Evolutionary conservation across 1,284 basidiomycete genomes (phyloP).

Genomic region (Melampsora americana): DNA sequence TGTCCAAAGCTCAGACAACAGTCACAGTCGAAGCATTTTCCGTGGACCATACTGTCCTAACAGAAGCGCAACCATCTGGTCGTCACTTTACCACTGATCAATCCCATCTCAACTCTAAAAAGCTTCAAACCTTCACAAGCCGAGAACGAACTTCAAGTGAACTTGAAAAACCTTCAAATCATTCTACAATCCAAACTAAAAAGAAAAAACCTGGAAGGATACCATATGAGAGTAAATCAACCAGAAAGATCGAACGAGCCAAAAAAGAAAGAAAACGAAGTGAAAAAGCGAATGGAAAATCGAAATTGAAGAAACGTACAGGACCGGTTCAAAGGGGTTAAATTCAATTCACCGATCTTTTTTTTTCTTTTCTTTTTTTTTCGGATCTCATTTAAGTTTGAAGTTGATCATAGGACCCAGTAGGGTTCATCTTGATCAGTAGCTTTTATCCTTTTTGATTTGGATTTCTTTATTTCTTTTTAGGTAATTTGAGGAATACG

Average conservation of each 20-base stretch:
- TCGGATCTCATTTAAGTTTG: too few species aligned
- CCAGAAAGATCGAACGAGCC: conserved; percentile 21
- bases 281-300: conserved; percentile 6
- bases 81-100: background rate
- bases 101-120: conserved; percentile 4
- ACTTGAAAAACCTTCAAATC: background rate
- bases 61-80: background rate
- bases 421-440: too few species aligned
- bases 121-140: background rate
- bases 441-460: too few species aligned
- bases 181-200: background rate
- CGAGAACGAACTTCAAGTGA: background rate
- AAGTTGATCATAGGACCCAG: too few species aligned
- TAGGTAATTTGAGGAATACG: too few species aligned
- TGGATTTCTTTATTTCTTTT: too few species aligned
- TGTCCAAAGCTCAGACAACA: conserved; percentile 6
- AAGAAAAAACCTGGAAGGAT: conserved; percentile 30
- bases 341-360: background rate
- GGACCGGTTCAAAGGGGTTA: background rate
- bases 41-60: conserved; percentile 30
- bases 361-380: background rate
- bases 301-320: background rate
- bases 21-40: conserved; percentile 34
- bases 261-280: conserved; percentile 27
- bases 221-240: conserved; percentile 40